These are phyloP conservation scores for Auriscalpium microsporum DNA, from an alignment of 768 basidiomycete species.

Conservation along the genomic window DNA sequence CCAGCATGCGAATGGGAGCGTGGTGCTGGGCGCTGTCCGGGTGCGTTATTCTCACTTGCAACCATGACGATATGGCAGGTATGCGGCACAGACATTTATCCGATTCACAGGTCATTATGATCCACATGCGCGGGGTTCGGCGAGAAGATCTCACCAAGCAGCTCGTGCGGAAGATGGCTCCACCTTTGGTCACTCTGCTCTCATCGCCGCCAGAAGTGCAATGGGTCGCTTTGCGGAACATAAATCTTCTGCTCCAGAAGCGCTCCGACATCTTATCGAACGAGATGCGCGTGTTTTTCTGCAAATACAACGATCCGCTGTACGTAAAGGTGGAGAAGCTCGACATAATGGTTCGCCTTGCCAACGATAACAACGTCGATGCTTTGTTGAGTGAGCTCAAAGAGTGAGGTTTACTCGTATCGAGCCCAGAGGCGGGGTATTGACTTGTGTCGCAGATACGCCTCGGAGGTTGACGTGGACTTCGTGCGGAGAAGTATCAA, in stretches of 20 bases:
- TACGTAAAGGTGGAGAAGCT: conserved; percentile 98
- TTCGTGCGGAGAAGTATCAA: conserved; percentile 93
- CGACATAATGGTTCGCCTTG: conserved; percentile 95
- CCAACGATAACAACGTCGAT: conserved; percentile 87
- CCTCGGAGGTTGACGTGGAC: conserved; percentile 96
- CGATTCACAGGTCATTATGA: conserved; percentile 78
- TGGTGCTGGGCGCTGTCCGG: conserved; percentile 95
- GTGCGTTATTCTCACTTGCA: conserved; percentile 29
- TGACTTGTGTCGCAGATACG: conserved; percentile 50
- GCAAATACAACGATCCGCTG: conserved; percentile 99
- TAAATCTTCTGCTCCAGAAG: conserved; percentile 94
- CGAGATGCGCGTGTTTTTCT: conserved; percentile 99
- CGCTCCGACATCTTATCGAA: conserved; percentile 82
- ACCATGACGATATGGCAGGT: not conserved
- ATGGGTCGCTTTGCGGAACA: conserved; percentile 95
- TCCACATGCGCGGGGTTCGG: conserved; percentile 79
- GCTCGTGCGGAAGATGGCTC: conserved; percentile 93
- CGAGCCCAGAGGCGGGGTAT: not conserved
- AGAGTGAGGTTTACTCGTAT: conserved; percentile 50
- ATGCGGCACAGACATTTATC: not conserved
- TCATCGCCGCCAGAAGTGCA: conserved; percentile 97
- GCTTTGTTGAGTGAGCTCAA: conserved; percentile 91
- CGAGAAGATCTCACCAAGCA: conserved; percentile 80
- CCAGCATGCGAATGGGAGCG: conserved; percentile 93
- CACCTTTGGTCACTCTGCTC: conserved; percentile 88